A percentile compares a stretch with the other conserved stretches of the same genome.
Conservation (phyloP, 371 early-diverging fungal species). For the Chytridium lagenaria region DNA sequence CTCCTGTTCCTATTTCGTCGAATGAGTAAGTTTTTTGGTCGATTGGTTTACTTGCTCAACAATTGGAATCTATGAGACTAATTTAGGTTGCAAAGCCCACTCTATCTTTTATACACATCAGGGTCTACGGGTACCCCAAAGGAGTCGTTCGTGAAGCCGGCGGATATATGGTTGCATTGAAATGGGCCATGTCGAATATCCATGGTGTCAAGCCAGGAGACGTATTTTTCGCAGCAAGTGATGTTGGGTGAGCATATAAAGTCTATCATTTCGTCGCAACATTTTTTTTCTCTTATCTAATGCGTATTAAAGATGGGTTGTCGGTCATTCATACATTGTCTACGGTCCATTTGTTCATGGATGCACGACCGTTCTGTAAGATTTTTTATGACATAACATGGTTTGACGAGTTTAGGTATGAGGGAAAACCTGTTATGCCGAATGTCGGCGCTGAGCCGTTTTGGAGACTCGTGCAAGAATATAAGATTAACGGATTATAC, state of each 20-base stretch:
- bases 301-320: constrained; percentile 78
- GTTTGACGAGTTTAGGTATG: constrained; percentile 53
- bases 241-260: constrained; percentile 67
- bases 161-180: constrained; percentile 84
- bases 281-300: too few relatives aligned
- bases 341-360: constrained; percentile 89
- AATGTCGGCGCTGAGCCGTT: constrained; percentile 81
- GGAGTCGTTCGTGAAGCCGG: constrained; percentile 87
- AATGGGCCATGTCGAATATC: constrained; percentile 78
- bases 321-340: constrained; percentile 89
- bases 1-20: constrained; percentile 69
- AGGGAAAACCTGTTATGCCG: constrained; percentile 79
- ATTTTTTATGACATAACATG: background rate
- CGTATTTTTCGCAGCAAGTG: constrained; percentile 79
- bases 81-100: too few relatives aligned
- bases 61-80: constrained; percentile 41
- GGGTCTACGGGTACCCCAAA: constrained; percentile 87
- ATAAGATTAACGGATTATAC: constrained; percentile 76
- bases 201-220: constrained; percentile 76
- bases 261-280: too few relatives aligned
- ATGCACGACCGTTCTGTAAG: constrained; percentile 74
- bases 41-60: constrained; percentile 31
- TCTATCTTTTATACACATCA: constrained; percentile 92
- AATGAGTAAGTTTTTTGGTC: constrained; percentile 62
- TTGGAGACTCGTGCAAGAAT: constrained; percentile 81